These are phyloP conservation scores for Wickerhamiella cacticola DNA, from an alignment of 805 yeast species.

Conservation along the genomic window DNA sequence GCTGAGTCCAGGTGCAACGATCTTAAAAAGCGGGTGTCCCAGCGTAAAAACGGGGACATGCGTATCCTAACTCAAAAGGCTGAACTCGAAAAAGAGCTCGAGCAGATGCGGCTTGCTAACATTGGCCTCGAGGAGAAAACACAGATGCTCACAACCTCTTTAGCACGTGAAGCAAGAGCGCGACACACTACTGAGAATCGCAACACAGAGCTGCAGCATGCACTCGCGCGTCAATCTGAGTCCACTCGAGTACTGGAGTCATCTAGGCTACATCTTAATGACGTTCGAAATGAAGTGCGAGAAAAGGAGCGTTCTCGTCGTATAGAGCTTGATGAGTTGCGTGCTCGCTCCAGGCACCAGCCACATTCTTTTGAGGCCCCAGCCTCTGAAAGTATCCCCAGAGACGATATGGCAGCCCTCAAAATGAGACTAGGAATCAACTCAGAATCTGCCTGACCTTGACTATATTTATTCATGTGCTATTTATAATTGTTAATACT, in stretches of 20 bases:
- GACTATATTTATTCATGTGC: not conserved
- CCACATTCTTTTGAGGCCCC: not conserved
- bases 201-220: not conserved
- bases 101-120: not conserved
- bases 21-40: not conserved
- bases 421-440: not conserved
- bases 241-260: not conserved
- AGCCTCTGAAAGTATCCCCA: not conserved
- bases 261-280: not conserved
- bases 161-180: not conserved
- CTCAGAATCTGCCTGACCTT: not conserved
- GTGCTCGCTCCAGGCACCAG: not conserved
- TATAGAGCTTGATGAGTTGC: not conserved
- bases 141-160: not conserved
- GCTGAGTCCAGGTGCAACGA: not conserved
- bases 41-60: not conserved
- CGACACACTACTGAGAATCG: not conserved
- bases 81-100: slow-evolving; percentile 2
- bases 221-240: not conserved
- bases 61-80: not conserved
- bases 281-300: not conserved
- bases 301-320: not conserved
- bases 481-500: too few species aligned
- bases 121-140: not conserved
- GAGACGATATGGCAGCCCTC: not conserved